Percentiles rank a stretch among this genome's conserved stretches.
Evolutionary conservation across 345 rosid species (phyloP).

Genomic region (Populus alba): DNA sequence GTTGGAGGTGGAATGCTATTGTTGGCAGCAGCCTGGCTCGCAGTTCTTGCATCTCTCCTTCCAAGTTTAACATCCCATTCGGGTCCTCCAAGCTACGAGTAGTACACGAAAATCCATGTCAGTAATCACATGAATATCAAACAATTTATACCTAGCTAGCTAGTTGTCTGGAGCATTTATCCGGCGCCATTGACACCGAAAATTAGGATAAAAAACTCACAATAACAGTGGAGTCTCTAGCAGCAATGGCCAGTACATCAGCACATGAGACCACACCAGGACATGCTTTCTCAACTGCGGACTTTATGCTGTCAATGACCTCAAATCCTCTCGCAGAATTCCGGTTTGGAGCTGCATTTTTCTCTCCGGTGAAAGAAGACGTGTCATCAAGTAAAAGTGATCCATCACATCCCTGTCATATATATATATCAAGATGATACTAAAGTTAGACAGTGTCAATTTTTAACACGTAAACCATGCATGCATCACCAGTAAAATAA

Average conservation of each 20-base stretch:
- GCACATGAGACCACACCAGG: constrained; percentile 89
- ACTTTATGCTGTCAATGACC: constrained; percentile 65
- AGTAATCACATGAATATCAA: too few relatives aligned
- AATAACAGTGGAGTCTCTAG: constrained; percentile 56
- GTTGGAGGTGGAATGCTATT: constrained; percentile 68
- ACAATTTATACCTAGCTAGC: too few relatives aligned
- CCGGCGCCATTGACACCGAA: too few relatives aligned
- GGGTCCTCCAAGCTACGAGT: constrained; percentile 68
- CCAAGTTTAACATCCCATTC: constrained; percentile 80
- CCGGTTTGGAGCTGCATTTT: constrained; percentile 61
- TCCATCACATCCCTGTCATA: constrained; percentile 75
- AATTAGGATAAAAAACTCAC: background rate
- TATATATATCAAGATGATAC: too few relatives aligned
- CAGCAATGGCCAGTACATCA: constrained; percentile 66
- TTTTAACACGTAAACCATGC: background rate
- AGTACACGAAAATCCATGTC: too few relatives aligned
- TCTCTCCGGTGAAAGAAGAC: constrained; percentile 72
- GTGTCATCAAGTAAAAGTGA: constrained; percentile 80
- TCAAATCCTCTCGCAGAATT: constrained; percentile 74
- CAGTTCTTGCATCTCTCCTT: constrained; percentile 74
- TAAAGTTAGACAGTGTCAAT: too few relatives aligned
- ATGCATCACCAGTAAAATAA: background rate
- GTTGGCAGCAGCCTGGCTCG: constrained; percentile 80
- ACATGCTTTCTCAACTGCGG: constrained; percentile 72
- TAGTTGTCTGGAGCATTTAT: too few relatives aligned